Evolutionary conservation across 2,329 filamentous ascomycete genomes (phyloP).

Genomic region (Drechslerella stenobrocha): DNA sequence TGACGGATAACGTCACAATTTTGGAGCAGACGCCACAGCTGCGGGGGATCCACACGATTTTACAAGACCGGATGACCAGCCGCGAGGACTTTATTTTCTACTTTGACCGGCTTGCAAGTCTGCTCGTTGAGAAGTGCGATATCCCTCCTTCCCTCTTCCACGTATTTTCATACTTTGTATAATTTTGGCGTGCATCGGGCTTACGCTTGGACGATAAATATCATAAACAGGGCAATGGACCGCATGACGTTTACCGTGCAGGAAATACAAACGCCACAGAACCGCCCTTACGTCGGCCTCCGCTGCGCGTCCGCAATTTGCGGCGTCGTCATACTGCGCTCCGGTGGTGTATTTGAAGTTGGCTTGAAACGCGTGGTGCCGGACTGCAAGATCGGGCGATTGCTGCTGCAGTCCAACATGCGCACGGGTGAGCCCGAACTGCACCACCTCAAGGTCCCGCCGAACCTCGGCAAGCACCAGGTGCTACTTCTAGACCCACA

Average conservation of each 20-base stretch:
- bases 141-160: background rate
- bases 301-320: constrained; percentile 72
- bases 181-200: background rate
- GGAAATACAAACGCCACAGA: constrained; percentile 71
- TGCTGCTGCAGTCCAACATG: constrained; percentile 87
- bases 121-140: constrained; percentile 73
- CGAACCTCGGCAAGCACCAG: constrained; percentile 70
- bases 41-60: constrained; percentile 83
- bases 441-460: constrained; percentile 80
- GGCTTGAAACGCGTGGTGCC: constrained; percentile 88
- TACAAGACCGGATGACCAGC: constrained; percentile 75
- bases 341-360: constrained; percentile 83
- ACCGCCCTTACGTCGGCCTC: constrained; percentile 71
- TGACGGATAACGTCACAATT: constrained; percentile 74
- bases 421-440: constrained; percentile 87
- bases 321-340: constrained; percentile 84
- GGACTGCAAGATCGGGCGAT: constrained; percentile 83
- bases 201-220: no score
- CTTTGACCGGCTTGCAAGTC: constrained; percentile 83
- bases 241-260: constrained; percentile 70
- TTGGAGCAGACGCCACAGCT: constrained; percentile 79
- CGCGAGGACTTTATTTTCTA: constrained; percentile 97
- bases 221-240: constrained; percentile 67
- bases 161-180: background rate
- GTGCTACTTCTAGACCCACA: constrained; percentile 89